Evolutionary conservation across 1,139 yeast genomes (phyloP).

Genomic region (Zygosaccharomyces pseudobailii): DNA sequence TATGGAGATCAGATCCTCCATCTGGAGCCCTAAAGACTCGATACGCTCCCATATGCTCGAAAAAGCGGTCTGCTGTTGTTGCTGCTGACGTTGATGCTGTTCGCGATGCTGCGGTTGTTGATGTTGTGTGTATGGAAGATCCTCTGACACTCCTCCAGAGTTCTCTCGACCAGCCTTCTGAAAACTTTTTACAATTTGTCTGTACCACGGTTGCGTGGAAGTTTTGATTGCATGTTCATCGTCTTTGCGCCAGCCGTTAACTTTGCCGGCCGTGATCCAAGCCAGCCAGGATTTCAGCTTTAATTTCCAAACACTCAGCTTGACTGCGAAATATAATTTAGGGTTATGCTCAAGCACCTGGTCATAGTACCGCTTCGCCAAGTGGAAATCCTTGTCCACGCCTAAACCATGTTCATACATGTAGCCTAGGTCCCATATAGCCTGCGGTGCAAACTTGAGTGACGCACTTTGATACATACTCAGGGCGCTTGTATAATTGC

Average conservation of each 20-base stretch:
- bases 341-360: constrained; percentile 41
- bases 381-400: constrained; percentile 64
- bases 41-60: constrained; percentile 7
- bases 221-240: constrained; percentile 10
- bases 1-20: constrained; percentile 23
- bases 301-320: constrained; percentile 45
- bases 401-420: constrained; percentile 87
- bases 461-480: constrained; percentile 62
- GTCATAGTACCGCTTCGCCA: constrained; percentile 85
- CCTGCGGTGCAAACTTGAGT: constrained; percentile 57
- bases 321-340: constrained; percentile 45
- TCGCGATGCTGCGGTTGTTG: constrained; percentile 1
- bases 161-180: constrained; percentile 12
- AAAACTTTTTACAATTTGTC: constrained; percentile 17
- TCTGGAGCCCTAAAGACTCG: constrained; percentile 17
- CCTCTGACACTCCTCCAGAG: constrained; percentile 6
- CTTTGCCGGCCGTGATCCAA: constrained; percentile 35
- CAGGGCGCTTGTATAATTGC: constrained; percentile 54
- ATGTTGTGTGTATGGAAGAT: not conserved
- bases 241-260: constrained; percentile 18
- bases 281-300: constrained; percentile 37
- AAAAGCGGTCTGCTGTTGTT: not conserved
- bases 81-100: constrained; percentile 3
- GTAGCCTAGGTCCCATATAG: constrained; percentile 76
- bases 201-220: constrained; percentile 22